phyloP scores from a whole-genome alignment of 805 yeast species.

The Cyberlindnera euphorbiae region DNA sequence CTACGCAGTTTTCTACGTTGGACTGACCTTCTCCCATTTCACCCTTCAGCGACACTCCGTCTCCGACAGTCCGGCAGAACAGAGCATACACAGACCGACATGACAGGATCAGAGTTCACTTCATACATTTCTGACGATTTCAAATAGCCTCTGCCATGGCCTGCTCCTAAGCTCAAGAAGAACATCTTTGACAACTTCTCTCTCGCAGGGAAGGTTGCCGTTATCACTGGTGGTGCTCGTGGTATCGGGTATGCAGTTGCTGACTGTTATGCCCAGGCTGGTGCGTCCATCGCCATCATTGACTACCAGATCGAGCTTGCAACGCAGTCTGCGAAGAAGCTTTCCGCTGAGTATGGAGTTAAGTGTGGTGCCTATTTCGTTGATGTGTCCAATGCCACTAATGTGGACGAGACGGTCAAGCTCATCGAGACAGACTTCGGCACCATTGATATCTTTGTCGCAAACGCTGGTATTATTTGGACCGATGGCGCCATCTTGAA shows the following conservation, averaged over 20 bases:
- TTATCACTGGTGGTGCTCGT: conserved; percentile 79
- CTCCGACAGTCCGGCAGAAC: too few species aligned
- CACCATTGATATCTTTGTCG: conserved; percentile 75
- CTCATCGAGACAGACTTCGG: conserved; percentile 59
- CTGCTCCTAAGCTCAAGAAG: conserved; percentile 46
- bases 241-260: conserved; percentile 85
- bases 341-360: conserved; percentile 55
- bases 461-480: conserved; percentile 91
- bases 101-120: conserved; percentile 15
- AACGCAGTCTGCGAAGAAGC: conserved; percentile 53
- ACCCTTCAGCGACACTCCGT: not conserved
- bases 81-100: too few species aligned
- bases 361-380: conserved; percentile 48
- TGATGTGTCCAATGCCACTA: conserved; percentile 25
- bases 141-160: conserved; percentile 42
- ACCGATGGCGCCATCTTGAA: conserved; percentile 54
- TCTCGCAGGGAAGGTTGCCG: conserved; percentile 76
- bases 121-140: conserved; percentile 24
- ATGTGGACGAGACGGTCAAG: conserved; percentile 25
- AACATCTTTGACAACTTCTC: conserved; percentile 67
- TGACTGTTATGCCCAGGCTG: conserved; percentile 80
- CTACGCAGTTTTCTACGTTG: too few species aligned
- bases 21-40: too few species aligned
- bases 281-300: conserved; percentile 67
- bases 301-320: conserved; percentile 31